Base-by-base conservation (phyloP, 305 asterid species). In the Fraxinus nigra region DNA sequence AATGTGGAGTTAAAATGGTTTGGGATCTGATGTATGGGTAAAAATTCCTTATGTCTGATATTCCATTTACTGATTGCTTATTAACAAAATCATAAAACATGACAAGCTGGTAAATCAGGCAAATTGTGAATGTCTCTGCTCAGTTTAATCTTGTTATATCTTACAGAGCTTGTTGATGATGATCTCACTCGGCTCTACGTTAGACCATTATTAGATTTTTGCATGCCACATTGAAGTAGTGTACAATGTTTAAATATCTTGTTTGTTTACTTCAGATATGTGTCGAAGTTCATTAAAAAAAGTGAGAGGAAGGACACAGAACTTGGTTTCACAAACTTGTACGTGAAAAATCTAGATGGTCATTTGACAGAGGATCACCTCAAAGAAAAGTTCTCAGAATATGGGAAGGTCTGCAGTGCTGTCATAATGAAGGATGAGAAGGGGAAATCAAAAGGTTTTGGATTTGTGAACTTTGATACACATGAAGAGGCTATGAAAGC, bases 401-500 rank as follows among this genome's bases (percentile, higher is more conserved):
- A 84, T 74, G 90, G 91, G 78, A 88, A 86, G 70, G 86, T 90
- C 81, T 37, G 46, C 38, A 82, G 67, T 73, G 84, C 81, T 65
- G 79, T 81, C 77, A 81, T 87, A 59, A 80, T 87, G 87, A 89
- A 82, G 79, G 87, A 89, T 81, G 73, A 75, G 40, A 81, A 82
- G 20, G 90, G 89, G 46, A 86, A 79, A 37, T 85, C 92, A 4
- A 87, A 73, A 85, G 89, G 92, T 32, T 89, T 80, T 35, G 92
- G 92, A 30, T 87, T 86, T 83, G 87, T 90, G 26, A 79, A 84
- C 63, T 90, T 85, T 70, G 85, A 80, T 65, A 79, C 90, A 5
- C 86, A 85, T 82, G 91, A 87, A 85, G 86, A 78, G 7, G 90
- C 91, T 59, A 78, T 78, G 78, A 82, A 82, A 75, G 94, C 91